Conservation (phyloP, 1,284 basidiomycete genomes). For the Apiotrichum brassicae region DNA sequence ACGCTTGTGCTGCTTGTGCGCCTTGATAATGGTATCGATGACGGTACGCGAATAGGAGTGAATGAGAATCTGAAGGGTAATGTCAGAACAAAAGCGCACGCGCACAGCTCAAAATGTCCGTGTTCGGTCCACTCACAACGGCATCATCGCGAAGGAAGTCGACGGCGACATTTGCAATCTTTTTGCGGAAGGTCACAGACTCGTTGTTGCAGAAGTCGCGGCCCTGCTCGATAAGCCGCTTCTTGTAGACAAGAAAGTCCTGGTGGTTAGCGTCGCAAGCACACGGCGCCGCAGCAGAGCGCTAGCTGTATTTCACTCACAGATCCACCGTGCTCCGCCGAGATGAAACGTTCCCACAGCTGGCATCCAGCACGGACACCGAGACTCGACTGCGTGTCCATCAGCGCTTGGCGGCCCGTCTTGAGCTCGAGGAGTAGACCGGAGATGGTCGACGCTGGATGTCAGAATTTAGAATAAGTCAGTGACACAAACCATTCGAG, state of each 20-base stretch:
- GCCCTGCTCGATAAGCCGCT: conserved; percentile 40
- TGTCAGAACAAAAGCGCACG: background rate
- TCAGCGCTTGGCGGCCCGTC: conserved; percentile 32
- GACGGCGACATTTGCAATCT: conserved; percentile 81
- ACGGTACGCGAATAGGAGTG: conserved; percentile 96
- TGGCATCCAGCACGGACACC: conserved; percentile 47
- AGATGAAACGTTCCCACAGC: conserved; percentile 45
- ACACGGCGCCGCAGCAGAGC: too few species aligned
- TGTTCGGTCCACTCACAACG: conserved; percentile 68
- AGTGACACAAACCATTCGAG: conserved; percentile 35
- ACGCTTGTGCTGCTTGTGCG: conserved; percentile 75
- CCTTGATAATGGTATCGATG: conserved; percentile 81
- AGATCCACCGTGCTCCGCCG: conserved; percentile 31
- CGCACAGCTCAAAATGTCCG: too few species aligned
- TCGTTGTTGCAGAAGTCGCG: conserved; percentile 35
- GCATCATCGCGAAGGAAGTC: conserved; percentile 92
- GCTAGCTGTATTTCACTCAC: too few species aligned
- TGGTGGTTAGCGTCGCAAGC: conserved; percentile 17
- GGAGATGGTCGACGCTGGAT: conserved; percentile 43
- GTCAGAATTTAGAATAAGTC: too few species aligned
- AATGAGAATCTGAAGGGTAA: conserved; percentile 75
- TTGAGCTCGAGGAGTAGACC: conserved; percentile 41
- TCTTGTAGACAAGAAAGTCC: conserved; percentile 43
- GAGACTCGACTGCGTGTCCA: conserved; percentile 39
- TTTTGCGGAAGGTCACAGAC: conserved; percentile 61